Percentiles rank a stretch among this genome's conserved stretches.
Evolutionary conservation across 2,329 filamentous ascomycete genomes (phyloP).

Genomic region (Exutisphaerella laricina): DNA sequence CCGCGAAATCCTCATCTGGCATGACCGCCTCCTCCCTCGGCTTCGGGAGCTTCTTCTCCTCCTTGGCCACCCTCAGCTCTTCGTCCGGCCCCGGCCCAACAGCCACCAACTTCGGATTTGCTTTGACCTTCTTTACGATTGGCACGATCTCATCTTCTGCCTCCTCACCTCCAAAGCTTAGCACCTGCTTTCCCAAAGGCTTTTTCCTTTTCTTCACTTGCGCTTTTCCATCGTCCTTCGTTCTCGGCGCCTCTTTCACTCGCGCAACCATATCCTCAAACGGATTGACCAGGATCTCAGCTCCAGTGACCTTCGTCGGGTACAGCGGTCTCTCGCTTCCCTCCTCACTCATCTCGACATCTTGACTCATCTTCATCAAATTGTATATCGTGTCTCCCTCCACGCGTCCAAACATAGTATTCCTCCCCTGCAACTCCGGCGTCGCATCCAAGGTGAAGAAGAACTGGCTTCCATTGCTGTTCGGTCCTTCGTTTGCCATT

Average conservation of each 20-base stretch:
- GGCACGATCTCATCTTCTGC: conserved; percentile 54
- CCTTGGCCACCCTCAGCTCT: conserved; percentile 21
- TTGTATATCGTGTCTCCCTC: conserved; percentile 96
- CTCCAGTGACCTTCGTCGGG: conserved; percentile 67
- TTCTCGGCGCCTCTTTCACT: conserved; percentile 50
- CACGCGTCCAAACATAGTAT: conserved; percentile 88
- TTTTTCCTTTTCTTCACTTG: conserved; percentile 62
- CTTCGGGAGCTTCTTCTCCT: conserved; percentile 12
- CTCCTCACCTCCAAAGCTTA: conserved; percentile 70
- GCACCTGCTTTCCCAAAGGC: conserved; percentile 67
- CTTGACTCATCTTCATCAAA: conserved; percentile 85
- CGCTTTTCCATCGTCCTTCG: conserved; percentile 42
- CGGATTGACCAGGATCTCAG: conserved; percentile 74
- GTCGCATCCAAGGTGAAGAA: conserved; percentile 85
- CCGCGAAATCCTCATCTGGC: conserved; percentile 7
- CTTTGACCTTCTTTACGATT: conserved; percentile 69
- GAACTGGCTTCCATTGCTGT: conserved; percentile 93
- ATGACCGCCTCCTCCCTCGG: conserved; percentile 10
- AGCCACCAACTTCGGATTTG: conserved; percentile 67
- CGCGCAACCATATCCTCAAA: conserved; percentile 76
- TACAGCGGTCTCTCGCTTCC: conserved; percentile 80
- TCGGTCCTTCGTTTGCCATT: conserved; percentile 86
- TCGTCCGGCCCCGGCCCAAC: conserved; percentile 27
- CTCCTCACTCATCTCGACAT: conserved; percentile 62
- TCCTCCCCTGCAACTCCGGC: conserved; percentile 79